Evolutionary conservation across 345 rosid species (phyloP), one percentile per base, ranked within the genome.

Genomic region (Salix arbutifolia): DNA sequence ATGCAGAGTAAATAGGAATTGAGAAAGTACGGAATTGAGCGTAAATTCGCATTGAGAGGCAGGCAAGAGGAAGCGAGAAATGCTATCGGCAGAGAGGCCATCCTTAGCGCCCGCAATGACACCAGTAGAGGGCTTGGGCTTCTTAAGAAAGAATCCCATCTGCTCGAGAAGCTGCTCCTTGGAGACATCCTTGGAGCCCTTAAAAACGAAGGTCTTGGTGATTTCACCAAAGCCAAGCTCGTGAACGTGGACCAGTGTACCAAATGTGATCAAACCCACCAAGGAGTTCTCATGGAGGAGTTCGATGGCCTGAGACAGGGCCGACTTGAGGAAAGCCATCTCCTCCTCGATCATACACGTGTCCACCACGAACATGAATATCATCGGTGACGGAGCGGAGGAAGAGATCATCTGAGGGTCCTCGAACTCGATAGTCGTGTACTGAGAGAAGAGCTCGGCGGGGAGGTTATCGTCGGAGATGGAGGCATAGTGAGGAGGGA

Each of bases 321-420:
- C 84, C 0, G 98, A 91, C 84, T 86, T 93, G 76, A 93, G 91
- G 82, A 88, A 91, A 23, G 84, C 85, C 81, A 96, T 76, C 83
- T 96, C 99, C 86, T 95, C 97, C 80, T 91, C 93, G 84, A 91
- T 87, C 69, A 95, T 81, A 79, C 95, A 93, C 38, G 93, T 91
- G 73, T 96, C 99, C 0, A 96, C 70, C 37, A 96, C 96, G 83
- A 96, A 93, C 82, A 96, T 81, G 76, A 85, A 90, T 8, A 91
- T 93, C 14, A 92, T 87, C 35, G 77, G 40, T 16, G 71, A 58
- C n/a, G 97, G 88, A 46, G 85, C 67, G 40, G 88, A 79, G 76
- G 82, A 53, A 17, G 82, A 70, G 69, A n/a, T 81, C 86, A 19
- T 86, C 88, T 28, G 79, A 81, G 28, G 92, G 10, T 67, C 25